These are phyloP conservation scores for Coemansia sp. DNA, from an alignment of 192 early-diverging fungal species.

Conservation along the genomic window DNA sequence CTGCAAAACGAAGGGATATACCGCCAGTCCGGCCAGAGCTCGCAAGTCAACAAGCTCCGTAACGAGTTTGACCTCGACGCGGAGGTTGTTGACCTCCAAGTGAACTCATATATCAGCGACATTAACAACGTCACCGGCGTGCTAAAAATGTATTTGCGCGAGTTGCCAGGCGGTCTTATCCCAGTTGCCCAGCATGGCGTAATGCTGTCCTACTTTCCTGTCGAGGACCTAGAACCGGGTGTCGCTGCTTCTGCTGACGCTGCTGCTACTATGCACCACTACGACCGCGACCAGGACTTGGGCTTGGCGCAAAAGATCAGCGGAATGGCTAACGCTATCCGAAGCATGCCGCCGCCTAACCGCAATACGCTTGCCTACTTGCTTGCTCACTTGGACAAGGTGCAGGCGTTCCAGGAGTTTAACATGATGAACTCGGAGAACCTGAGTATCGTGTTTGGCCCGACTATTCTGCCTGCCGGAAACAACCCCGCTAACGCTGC, in stretches of 20 bases:
- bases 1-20: constrained; percentile 86
- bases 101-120: constrained; percentile 66
- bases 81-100: constrained; percentile 66
- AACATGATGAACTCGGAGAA: constrained; percentile 92
- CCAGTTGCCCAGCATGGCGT: constrained; percentile 52
- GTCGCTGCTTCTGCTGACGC: constrained; percentile 11
- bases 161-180: constrained; percentile 90
- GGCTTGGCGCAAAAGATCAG: constrained; percentile 35
- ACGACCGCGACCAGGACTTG: constrained; percentile 29
- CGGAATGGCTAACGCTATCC: constrained; percentile 42
- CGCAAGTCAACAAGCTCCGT: constrained; percentile 74
- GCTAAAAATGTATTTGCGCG: constrained; percentile 93
- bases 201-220: constrained; percentile 36
- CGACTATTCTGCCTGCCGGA: constrained; percentile 62
- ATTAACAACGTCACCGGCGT: constrained; percentile 85
- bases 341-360: constrained; percentile 78
- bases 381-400: constrained; percentile 79
- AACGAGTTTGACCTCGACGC: constrained; percentile 77
- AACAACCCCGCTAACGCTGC: constrained; percentile 39
- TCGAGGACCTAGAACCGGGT: constrained; percentile 23
- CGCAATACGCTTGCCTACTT: constrained; percentile 83
- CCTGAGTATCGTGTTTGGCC: constrained; percentile 92
- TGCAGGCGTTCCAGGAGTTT: constrained; percentile 73
- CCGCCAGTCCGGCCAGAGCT: constrained; percentile 82
- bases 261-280: constrained; percentile 6